Percentiles rank a stretch among this genome's conserved stretches.
Conservation (phyloP, 2,329 filamentous ascomycete genomes). For the Cercospora beticola region DNA sequence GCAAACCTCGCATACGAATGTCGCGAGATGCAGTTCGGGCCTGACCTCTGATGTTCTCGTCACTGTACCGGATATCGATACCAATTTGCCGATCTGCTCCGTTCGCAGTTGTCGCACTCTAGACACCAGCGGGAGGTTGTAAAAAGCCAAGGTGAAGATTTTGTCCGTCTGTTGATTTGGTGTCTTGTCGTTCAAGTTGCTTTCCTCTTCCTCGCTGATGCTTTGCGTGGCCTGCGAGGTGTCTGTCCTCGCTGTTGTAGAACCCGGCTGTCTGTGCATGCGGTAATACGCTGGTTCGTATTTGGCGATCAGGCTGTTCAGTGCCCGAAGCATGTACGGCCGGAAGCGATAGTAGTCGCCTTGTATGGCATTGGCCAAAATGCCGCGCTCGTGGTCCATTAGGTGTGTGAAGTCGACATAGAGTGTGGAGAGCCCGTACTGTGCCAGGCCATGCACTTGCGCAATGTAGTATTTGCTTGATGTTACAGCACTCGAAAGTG, state of each 20-base stretch:
- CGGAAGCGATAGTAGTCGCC: conserved; percentile 93
- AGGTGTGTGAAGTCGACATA: conserved; percentile 89
- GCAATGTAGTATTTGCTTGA: conserved; percentile 83
- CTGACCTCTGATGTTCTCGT: conserved; percentile 96
- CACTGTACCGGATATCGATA: conserved; percentile 95
- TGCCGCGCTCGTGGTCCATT: conserved; percentile 71
- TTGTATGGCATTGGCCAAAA: conserved; percentile 80
- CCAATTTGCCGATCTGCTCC: conserved; percentile 83
- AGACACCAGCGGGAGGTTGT: conserved; percentile 86
- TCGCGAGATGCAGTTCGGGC: conserved; percentile 86
- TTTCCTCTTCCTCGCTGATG: conserved; percentile 59
- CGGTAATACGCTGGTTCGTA: conserved; percentile 93
- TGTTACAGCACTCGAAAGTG: conserved; percentile 67
- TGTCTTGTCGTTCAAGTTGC: conserved; percentile 66
- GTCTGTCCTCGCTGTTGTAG: conserved; percentile 65
- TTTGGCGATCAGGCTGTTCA: conserved; percentile 92
- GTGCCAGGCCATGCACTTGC: conserved; percentile 75
- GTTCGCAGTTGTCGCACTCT: conserved; percentile 83
- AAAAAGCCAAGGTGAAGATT: conserved; percentile 88
- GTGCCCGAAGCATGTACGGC: conserved; percentile 81
- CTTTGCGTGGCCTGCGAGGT: conserved; percentile 60
- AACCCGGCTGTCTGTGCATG: conserved; percentile 81
- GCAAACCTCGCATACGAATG: conserved; percentile 88
- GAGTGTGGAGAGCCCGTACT: conserved; percentile 75
- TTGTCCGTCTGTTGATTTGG: conserved; percentile 96